Percentiles rank a stretch among this genome's conserved stretches.
Evolutionary conservation across 768 basidiomycete genomes (phyloP).

Genomic region (Lyophyllum atratum): DNA sequence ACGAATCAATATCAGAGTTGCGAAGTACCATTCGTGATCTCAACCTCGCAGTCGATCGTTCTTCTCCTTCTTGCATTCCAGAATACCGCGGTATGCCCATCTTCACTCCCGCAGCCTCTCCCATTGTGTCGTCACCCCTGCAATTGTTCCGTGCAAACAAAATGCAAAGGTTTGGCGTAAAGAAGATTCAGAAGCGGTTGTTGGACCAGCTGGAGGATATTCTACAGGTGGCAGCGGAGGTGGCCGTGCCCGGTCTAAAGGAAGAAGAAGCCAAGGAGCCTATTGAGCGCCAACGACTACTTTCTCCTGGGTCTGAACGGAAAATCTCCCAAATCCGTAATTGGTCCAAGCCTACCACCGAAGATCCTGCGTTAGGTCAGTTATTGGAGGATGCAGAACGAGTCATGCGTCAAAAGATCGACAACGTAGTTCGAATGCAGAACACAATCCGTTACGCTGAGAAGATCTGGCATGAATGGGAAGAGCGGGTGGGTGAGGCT

Average conservation of each 20-base stretch:
- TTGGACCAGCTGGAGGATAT: constrained; percentile 89
- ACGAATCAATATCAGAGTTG: constrained; percentile 89
- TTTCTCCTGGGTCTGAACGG: constrained; percentile 88
- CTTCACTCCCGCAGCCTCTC: constrained; percentile 71
- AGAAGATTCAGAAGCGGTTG: constrained; percentile 78
- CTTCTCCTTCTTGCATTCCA: constrained; percentile 64
- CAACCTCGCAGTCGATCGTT: constrained; percentile 65
- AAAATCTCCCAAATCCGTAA: constrained; percentile 81
- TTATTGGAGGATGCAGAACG: constrained; percentile 88
- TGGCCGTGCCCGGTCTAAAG: constrained; percentile 85
- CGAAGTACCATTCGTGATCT: constrained; percentile 85
- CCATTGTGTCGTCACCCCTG: constrained; percentile 72
- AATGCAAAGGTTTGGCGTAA: constrained; percentile 78
- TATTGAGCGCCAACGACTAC: constrained; percentile 87
- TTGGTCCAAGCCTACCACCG: constrained; percentile 85
- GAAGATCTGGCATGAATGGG: constrained; percentile 97
- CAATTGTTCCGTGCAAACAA: constrained; percentile 77
- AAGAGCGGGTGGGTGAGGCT: constrained; percentile 77
- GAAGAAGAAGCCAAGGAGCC: constrained; percentile 92
- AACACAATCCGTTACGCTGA: constrained; percentile 97
- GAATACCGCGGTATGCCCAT: constrained; percentile 91
- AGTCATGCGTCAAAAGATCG: constrained; percentile 90
- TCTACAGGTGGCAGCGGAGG: constrained; percentile 73
- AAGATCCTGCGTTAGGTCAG: constrained; percentile 82
- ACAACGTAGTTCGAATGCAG: constrained; percentile 93